Base-by-base conservation (phyloP, 1,284 basidiomycete genomes). In the Abortiporus biennis region DNA sequence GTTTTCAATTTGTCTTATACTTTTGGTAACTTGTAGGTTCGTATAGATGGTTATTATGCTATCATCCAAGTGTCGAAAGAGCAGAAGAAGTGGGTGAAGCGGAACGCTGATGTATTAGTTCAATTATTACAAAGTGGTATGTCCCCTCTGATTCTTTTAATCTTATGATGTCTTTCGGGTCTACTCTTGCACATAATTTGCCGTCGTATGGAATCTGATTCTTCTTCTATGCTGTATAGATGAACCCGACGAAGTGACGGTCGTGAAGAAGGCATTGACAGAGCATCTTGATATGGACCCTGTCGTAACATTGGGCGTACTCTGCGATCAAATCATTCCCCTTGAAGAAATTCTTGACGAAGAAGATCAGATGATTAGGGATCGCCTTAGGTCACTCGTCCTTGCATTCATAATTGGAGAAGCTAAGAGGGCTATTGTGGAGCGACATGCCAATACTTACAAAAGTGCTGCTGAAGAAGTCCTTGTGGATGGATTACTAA, bases 121-220 rank as follows among this genome's bases (percentile, higher is more conserved):
- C 82, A 85, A 48, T 59, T 85, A n/a, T 67, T 85, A 3, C 84
- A 85, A 58, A 80, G 76, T 51, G 82, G 82, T 85, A 54, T 55
- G 78, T 69, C 15, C 21, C 30, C 35, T 12, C 17, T 48, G 17
- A 21, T 24, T 23, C 32, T 11, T 19, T 6, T 27, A 4, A 19
- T 34, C 31, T 24, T 24, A 24, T 36, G 15, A 15, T 22, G 15
- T 19, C 17, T 17, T 36, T 16, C 9, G 25, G 17, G 12, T 20
- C 24, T 20, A 27, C 11, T 16, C 27, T 3, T 17, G 15, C 8
- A 36, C 11, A 30, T 19, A 25, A 30, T 23, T 23, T 12, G n/a
- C n/a, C n/a, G n/a, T n/a, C n/a, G n/a, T n/a, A n/a, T n/a, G n/a
- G n/a, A n/a, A n/a, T n/a, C n/a, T n/a, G n/a, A n/a, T n/a, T n/a